Evolutionary conservation across 345 rosid genomes (phyloP).

Genomic region (Populus deltoides): DNA sequence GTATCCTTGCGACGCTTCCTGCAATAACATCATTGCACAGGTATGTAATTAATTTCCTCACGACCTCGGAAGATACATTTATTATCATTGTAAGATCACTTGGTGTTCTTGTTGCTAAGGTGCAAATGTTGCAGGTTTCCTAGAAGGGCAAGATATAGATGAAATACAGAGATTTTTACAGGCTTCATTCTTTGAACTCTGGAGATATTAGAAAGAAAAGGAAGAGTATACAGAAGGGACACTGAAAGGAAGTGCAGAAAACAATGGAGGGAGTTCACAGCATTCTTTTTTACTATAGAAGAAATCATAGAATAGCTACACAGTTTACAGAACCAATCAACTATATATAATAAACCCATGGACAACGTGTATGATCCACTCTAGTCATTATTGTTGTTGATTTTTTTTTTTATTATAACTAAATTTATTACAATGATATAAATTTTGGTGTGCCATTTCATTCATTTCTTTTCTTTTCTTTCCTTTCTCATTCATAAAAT

Average conservation of each 20-base stretch:
- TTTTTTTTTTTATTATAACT: no score
- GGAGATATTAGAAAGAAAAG: neutral
- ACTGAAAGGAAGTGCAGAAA: neutral
- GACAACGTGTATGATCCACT: no score
- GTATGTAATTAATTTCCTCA: conserved; percentile 18
- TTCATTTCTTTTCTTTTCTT: no score
- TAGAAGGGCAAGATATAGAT: neutral
- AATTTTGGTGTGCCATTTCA: no score
- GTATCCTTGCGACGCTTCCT: conserved; percentile 73
- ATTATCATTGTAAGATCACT: neutral
- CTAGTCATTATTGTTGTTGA: no score
- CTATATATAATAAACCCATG: no score
- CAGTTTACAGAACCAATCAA: no score
- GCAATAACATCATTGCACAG: conserved; percentile 56
- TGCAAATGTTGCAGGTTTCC: conserved; percentile 12
- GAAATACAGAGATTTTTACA: neutral
- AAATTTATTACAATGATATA: no score
- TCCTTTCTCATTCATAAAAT: no score
- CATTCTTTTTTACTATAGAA: neutral
- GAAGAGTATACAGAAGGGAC: neutral
- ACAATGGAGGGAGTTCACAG: neutral
- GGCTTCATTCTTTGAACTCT: neutral
- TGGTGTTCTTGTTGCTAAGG: conserved; percentile 5
- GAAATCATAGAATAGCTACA: neutral
- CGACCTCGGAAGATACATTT: neutral